Evolutionary conservation across 1,284 basidiomycete species (phyloP), one percentile per base, ranked within the genome.

Genomic region (Clitocybe nebularis): DNA sequence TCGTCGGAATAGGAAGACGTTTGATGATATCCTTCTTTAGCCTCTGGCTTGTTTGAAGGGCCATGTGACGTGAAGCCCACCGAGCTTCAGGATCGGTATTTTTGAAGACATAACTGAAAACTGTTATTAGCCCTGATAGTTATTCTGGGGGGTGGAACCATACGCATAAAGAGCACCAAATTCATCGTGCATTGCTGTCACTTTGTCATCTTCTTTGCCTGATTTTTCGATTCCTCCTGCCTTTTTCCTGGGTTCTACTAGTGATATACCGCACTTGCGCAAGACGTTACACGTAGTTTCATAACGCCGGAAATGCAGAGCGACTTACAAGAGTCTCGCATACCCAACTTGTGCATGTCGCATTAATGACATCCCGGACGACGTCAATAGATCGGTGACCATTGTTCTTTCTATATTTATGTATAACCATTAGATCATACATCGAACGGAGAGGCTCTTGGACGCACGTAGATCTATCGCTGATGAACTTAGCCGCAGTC

Each of bases 321-420:
- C 13, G 6, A 22, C 54, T 36, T 36, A 59, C 57, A 21, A 59
- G 41, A 3, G 49, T 51, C 17, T 53, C 45, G 39, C 53, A 54
- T 24, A 55, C 56, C 57, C 57, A 59, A 9, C 53, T 47, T n/a
- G 50, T 54, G 32, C 54, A 59, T 3, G 53, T 51, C 4, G 46
- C 47, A 43, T 57, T 56, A 28, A 59, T 55, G 1, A 59, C 49
- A 36, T 59, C 57, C 9, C 39, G 32, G 5, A 51, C 50, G 13
- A 59, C 45, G 37, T 59, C 56, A 11, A 59, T 40, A 6, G 46
- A 38, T 21, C 37, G 39, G 11, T 43, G 22, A 8, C 34, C 43
- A 17, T 45, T 43, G 22, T 19, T 42, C 22, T 14, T 44, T 38
- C 40, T 45, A n/a, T n/a, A n/a, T n/a, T n/a, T n/a, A n/a, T n/a